Conservation (phyloP, 23 red algal species). For the Gracilaria domingensis region DNA sequence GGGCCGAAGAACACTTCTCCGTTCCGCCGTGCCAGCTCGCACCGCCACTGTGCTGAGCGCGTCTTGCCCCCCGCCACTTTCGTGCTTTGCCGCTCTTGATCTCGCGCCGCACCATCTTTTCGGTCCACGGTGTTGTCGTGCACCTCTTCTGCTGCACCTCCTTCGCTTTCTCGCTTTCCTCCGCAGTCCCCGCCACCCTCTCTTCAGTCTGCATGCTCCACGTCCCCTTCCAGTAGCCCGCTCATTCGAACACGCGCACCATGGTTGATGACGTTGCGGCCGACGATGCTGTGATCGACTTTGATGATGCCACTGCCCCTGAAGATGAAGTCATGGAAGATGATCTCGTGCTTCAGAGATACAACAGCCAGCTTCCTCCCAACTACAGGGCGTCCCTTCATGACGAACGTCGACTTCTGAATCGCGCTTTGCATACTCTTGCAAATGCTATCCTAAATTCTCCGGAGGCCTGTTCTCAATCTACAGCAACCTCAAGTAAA, state of each 20-base stretch:
- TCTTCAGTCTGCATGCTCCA: not conserved
- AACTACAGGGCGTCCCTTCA: conserved; percentile 51
- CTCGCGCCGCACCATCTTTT: not conserved
- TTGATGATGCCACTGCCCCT: conserved; percentile 26
- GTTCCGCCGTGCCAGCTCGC: too few species aligned
- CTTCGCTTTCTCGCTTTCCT: not conserved
- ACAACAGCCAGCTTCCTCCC: conserved; percentile 66
- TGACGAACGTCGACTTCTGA: conserved; percentile 45
- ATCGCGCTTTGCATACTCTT: conserved; percentile 58
- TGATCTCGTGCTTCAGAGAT: conserved; percentile 59
- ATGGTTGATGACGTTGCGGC: not conserved
- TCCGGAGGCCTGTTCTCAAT: conserved; percentile 7
- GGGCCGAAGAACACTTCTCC: too few species aligned
- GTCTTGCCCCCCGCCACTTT: not conserved
- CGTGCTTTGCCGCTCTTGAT: not conserved
- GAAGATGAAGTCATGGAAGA: conserved; percentile 45
- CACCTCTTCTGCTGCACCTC: conserved; percentile 7
- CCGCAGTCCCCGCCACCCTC: not conserved
- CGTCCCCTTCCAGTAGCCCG: not conserved
- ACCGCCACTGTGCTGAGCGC: not conserved
- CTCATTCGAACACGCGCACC: not conserved
- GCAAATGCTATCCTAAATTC: conserved; percentile 8
- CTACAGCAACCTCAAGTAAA: not conserved
- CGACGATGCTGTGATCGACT: conserved; percentile 26
- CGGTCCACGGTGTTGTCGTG: not conserved